Base-by-base conservation (phyloP, 2,329 filamentous ascomycete species). In the Bipolaris cookei region DNA sequence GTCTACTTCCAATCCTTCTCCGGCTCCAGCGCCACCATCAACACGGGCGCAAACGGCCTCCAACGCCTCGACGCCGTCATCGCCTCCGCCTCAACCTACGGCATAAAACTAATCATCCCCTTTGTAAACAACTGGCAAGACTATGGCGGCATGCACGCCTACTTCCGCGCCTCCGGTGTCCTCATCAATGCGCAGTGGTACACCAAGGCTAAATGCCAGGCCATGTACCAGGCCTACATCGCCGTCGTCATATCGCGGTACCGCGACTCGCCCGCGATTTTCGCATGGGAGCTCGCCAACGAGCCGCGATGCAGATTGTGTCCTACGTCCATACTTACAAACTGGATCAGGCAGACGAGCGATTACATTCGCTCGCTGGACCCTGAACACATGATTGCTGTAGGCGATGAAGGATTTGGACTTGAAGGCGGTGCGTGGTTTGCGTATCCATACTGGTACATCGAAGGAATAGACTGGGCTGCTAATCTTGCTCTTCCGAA, bases 51-150 rank as follows among this genome's bases (percentile, higher is more conserved):
- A 34, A 78, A 89, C 68, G 87, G 88, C 14, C 82, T 90, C 7
- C 81, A 88, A 70, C 82, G 86, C 13, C 82, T 90, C 2, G 88
- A 90, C 67, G 84, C 84, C 51, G 86, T 89, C 1, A 86, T 90
- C 51, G 70, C 80, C 37, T 78, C 83, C 0, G 87, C 87, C 4
- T 86, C 88, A 71, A 78, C 79, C 52, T 79, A 83, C 51, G 84
- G 83, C 3, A 79, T 90, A 63, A 87, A 88, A 71, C 77, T 89
- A 4, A 87, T 90, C 59, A 83, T 88, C 68, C 83, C 85, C 63
- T 85, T 89, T 41, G 85, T 89, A 53, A 90, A 90, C 76, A 86
- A 90, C 76, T 90, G 87, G 87, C 79, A 79, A 43, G 88, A 90
- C 67, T 89, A 88, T 41, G 87, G 87, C 25, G 86, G 87, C 45